Percentiles rank a stretch among this genome's conserved stretches.
Evolutionary conservation across 208 protist genomes (phyloP).

Genomic region (Trypanosoma rangeli): DNA sequence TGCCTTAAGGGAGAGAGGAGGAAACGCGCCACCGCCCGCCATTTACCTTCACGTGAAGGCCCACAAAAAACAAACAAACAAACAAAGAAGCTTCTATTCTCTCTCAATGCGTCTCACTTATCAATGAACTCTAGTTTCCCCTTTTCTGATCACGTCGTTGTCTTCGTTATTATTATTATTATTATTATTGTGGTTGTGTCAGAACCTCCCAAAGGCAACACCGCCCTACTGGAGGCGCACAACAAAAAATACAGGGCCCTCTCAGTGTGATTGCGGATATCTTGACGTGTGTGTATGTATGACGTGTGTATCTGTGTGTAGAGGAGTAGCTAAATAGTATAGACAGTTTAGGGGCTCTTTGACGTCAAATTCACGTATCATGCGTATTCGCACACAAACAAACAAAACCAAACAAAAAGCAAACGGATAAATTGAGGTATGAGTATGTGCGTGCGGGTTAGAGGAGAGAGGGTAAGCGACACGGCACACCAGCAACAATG

Average conservation of each 20-base stretch:
- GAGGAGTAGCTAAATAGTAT: neutral
- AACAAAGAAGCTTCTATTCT: neutral
- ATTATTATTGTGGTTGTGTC: neutral
- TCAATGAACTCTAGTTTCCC: neutral
- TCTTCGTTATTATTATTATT: neutral
- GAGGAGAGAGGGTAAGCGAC: neutral
- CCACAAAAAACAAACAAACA: neutral
- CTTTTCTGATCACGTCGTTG: neutral
- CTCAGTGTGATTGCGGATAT: neutral
- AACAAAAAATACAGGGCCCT: neutral
- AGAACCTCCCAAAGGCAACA: neutral
- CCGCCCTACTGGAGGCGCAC: too few relatives aligned
- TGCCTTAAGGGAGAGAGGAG: neutral
- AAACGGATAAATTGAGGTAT: too few relatives aligned
- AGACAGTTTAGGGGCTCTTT: neutral
- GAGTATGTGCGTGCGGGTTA: too few relatives aligned
- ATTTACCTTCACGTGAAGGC: neutral
- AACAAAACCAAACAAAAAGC: neutral
- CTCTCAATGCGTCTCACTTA: neutral
- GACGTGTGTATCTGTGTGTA: neutral
- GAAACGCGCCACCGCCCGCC: slow-evolving; percentile 5
- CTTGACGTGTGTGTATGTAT: neutral
- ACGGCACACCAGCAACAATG: neutral
- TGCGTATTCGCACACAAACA: neutral
- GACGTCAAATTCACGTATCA: neutral